Evolutionary conservation across 176 grass and related monocot species (phyloP).

Genomic region (Aegilops bicornis): DNA sequence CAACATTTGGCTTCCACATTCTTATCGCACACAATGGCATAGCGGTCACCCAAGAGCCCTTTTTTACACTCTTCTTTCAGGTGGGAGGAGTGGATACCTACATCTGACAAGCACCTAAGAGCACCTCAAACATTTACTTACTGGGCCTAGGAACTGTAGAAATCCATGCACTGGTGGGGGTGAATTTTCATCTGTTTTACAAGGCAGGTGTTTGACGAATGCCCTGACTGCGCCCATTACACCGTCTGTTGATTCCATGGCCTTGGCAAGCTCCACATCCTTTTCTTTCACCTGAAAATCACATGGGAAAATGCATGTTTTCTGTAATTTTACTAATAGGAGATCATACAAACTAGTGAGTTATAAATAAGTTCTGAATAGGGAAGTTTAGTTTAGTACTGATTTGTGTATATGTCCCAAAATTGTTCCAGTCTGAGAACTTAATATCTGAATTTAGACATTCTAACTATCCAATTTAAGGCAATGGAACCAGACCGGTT

Average conservation of each 20-base stretch:
- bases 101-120: constrained; percentile 17
- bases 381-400: background rate
- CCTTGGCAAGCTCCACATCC: constrained; percentile 64
- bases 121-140: constrained; percentile 46
- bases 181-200: background rate
- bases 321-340: background rate
- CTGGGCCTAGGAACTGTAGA: background rate
- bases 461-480: background rate
- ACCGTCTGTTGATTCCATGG: constrained; percentile 80
- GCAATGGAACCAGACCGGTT: background rate
- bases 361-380: too few relatives aligned
- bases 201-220: constrained; percentile 81
- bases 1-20: background rate
- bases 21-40: background rate
- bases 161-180: background rate
- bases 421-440: background rate
- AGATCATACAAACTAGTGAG: background rate
- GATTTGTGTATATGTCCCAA: background rate
- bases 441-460: background rate
- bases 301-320: background rate
- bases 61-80: background rate
- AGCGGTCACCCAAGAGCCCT: background rate
- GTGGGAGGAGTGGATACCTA: background rate
- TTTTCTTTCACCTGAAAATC: constrained; percentile 71
- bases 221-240: constrained; percentile 77